Base-by-base conservation (phyloP, 108 stramenopile species). In the Fragilaria crotonensis region DNA sequence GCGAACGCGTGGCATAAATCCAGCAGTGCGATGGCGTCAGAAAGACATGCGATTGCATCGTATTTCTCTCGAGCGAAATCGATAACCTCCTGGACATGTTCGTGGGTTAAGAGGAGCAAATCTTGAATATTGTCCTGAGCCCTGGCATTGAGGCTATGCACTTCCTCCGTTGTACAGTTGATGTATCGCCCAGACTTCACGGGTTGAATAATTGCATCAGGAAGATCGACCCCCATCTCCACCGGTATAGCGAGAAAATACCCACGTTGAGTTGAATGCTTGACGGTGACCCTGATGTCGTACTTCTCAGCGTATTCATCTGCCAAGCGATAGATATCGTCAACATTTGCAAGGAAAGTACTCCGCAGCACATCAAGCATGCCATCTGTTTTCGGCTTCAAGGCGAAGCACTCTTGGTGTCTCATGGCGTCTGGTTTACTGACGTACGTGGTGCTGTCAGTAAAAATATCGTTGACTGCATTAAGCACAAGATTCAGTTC, bases 351-450 rank as follows among this genome's bases (percentile, higher is more conserved):
- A 0, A 91, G 64, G 60, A 91, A 95, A 11, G 85, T 81, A 59
- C 84, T 87, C 19, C 88, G 82, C 50, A 87, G 47, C 28, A 93
- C 68, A 46, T 82, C 83, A 83, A 95, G 83, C 81, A 95, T 87
- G 1, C 88, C 88, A 66, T 84, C 78, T 18, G 83, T 83, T 7
- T 88, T 84, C 17, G 81, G 72, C 49, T 80, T 87, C 62, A 95
- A 73, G 25, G 93, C 93, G 60, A 91, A 95, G 64, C 93, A 95
- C 59, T 89, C 90, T 61, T 95, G 88, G 61, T 95, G 93, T 0
- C 84, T 71, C 88, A 88, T 89, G 25, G 84, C 84, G 59, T 91
- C 83, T 20, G 72, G 66, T 58, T 90, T 95, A 32, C 84, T 75
- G 48, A 53, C 72, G 65, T 71, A 89, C 22, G 71, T 54, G 18